These are phyloP conservation scores for Ophiocordyceps camponoti-saundersi DNA, from an alignment of 2,329 filamentous ascomycete species.

Conservation along the genomic window DNA sequence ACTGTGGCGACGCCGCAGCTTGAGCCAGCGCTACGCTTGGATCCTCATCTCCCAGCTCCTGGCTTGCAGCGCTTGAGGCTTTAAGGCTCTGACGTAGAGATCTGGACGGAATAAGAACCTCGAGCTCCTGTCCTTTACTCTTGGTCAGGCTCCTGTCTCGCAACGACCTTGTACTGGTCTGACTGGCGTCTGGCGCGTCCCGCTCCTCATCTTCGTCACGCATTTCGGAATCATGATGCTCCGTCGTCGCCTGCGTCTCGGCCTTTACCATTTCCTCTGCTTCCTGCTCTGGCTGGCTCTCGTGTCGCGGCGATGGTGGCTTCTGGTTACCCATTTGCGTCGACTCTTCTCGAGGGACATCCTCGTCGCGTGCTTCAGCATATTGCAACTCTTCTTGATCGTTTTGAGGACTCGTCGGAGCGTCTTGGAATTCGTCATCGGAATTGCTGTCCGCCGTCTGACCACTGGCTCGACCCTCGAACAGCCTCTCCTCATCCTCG, in stretches of 20 bases:
- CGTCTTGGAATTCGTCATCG: neutral
- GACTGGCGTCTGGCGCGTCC: neutral
- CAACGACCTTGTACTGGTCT: conserved; percentile 1
- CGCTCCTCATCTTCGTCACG: neutral
- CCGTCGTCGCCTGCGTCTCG: conserved; percentile 8
- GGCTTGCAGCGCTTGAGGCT: conserved; percentile 8
- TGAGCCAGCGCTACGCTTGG: conserved; percentile 13
- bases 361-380: neutral
- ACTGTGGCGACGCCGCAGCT: neutral
- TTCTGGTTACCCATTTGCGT: neutral
- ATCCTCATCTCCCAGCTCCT: conserved; percentile 8
- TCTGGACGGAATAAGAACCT: conserved; percentile 11
- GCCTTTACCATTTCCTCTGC: conserved; percentile 2
- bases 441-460: neutral
- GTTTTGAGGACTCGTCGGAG: neutral
- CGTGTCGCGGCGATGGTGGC: neutral
- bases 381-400: neutral
- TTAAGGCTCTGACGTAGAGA: conserved; percentile 12
- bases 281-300: neutral
- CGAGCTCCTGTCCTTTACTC: conserved; percentile 5
- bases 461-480: neutral
- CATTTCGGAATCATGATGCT: conserved; percentile 4
- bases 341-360: neutral
- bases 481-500: neutral
- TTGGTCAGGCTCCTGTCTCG: conserved; percentile 2